Conservation (phyloP, 2,329 filamentous ascomycete genomes). For the Venturia pyrina region DNA sequence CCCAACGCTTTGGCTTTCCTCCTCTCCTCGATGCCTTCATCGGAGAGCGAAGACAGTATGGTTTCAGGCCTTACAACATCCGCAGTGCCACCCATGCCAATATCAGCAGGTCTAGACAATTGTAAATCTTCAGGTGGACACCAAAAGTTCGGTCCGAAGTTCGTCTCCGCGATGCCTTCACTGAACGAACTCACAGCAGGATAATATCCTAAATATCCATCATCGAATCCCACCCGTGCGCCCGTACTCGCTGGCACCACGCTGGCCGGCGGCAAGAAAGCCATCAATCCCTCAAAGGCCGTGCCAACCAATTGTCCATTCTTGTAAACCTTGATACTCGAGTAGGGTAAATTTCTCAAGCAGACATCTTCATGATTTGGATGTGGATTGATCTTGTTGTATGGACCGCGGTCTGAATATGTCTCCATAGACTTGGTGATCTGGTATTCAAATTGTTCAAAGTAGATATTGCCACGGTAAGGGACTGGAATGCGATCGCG, state of each 20-base stretch:
- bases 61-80: constrained; percentile 21
- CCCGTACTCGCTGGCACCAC: constrained; percentile 49
- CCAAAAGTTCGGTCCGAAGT: constrained; percentile 94
- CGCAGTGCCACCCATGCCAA: constrained; percentile 26
- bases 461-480: constrained; percentile 88
- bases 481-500: constrained; percentile 91
- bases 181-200: constrained; percentile 87
- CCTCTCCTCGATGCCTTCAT: not conserved
- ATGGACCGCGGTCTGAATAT: constrained; percentile 38
- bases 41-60: constrained; percentile 14
- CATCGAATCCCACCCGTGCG: constrained; percentile 78
- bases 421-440: constrained; percentile 77
- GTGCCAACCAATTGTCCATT: constrained; percentile 82
- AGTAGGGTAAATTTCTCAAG: constrained; percentile 79
- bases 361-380: constrained; percentile 63
- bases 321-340: constrained; percentile 81
- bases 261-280: constrained; percentile 86
- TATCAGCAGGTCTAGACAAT: constrained; percentile 31
- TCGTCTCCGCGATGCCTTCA: constrained; percentile 82
- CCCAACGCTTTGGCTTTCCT: constrained; percentile 48
- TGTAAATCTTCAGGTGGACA: constrained; percentile 55
- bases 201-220: constrained; percentile 92
- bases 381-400: constrained; percentile 61
- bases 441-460: constrained; percentile 86
- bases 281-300: constrained; percentile 75